phyloP scores from a whole-genome alignment of 2,329 filamentous ascomycete genomes.

The Paraconiothyrium brasiliense region DNA sequence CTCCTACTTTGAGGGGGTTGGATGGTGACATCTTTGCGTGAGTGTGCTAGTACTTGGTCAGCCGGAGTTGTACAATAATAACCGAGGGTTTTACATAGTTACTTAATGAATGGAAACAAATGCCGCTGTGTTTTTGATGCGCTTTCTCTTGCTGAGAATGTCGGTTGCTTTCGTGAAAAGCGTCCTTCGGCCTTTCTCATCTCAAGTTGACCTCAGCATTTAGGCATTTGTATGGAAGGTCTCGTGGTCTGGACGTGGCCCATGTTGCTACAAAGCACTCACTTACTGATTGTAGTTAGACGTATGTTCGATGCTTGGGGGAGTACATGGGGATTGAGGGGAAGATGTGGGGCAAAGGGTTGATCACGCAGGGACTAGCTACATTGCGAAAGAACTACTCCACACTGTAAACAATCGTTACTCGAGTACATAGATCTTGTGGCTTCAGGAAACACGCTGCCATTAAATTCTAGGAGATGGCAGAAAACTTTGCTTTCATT shows the following conservation, averaged over 20 bases:
- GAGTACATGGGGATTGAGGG: conserved; percentile 35
- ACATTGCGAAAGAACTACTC: conserved; percentile 1
- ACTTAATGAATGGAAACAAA: background rate
- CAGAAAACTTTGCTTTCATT: conserved; percentile 44
- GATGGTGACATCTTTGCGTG: conserved; percentile 17
- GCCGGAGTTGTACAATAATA: background rate
- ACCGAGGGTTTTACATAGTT: no score
- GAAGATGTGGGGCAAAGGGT: conserved; percentile 40
- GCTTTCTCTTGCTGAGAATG: no score
- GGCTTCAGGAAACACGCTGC: background rate
- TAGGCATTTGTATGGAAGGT: background rate
- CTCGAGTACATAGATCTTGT: background rate
- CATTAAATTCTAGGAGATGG: conserved; percentile 22
- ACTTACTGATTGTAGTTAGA: background rate
- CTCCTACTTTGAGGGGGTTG: conserved; percentile 33
- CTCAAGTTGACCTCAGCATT: background rate
- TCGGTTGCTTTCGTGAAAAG: background rate
- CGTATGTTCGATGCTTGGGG: conserved; percentile 24
- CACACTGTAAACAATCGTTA: background rate
- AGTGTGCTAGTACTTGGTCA: background rate
- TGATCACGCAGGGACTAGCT: conserved; percentile 21
- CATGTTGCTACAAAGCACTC: background rate
- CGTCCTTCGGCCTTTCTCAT: background rate
- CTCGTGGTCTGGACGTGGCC: background rate
- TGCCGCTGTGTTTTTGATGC: no score